Base-by-base conservation (phyloP, 108 stramenopile species). In the Cyclotella baltica region DNA sequence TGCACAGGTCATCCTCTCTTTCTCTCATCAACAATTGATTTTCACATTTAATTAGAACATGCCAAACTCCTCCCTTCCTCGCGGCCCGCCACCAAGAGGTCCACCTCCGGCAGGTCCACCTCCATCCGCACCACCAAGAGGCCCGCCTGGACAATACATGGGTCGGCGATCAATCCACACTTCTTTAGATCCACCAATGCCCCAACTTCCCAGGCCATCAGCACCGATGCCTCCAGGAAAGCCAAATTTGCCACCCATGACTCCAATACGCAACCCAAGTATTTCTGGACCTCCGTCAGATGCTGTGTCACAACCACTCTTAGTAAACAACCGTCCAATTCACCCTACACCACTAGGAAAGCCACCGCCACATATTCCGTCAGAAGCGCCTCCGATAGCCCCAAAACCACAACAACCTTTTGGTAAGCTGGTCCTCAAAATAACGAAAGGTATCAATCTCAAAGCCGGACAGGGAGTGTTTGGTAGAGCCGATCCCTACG, bases 381-480 rank as follows among this genome's bases (percentile, higher is more conserved):
- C 81, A 36, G 67, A 73, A 29, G 83, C 79, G 30, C 84, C 84
- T 40, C 73, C 83, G 13, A 73, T 83, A 22, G 67, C 22, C 25
- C 66, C 67, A 59, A 61, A 40, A 66, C 77, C 68, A 51, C 78
- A 62, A 33, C 61, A 68, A 61, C 83, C 76, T 76, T 90, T 88
- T 51, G 90, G 90, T 8, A 84, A 85, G 53, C 74, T 92, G 11
- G 59, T 80, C 15, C 66, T 94, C 34, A 92, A 83, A 52, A 83
- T 88, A 30, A 76, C 92, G 55, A 86, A 87, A 61, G 91, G 93
- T 0, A 36, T 83, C 23, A 89, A 90, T 64, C 83, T 93, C 40
- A 93, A 93, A 81, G 91, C 94, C 47, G 92, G 90, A 3, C 83
- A 87, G 35, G 91, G 91, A 34, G 90, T 92, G 76, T 92, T 92